A percentile compares a stretch with the other conserved stretches of the same genome.
These are phyloP conservation scores for Sicyos baderoa DNA, from an alignment of 306 rosid species.

Conservation along the genomic window DNA sequence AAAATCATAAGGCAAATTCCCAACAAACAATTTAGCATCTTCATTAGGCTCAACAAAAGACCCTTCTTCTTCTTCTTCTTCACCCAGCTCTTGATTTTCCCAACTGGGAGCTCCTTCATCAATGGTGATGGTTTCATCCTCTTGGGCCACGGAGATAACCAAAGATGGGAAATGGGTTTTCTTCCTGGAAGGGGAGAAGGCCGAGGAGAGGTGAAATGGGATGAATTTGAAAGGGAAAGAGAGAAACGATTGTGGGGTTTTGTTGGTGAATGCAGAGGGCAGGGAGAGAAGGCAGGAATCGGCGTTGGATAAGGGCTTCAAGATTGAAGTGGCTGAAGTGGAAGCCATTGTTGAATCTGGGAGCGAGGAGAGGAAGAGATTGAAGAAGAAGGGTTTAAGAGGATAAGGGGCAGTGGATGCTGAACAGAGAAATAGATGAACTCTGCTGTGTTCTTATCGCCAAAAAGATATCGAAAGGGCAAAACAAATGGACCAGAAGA, in stretches of 20 bases:
- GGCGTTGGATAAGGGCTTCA: slow-evolving; percentile 46
- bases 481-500: neutral
- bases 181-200: slow-evolving; percentile 23
- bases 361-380: neutral
- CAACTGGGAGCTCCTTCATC: slow-evolving; percentile 21
- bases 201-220: slow-evolving; percentile 34
- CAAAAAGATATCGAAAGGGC: neutral
- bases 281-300: slow-evolving; percentile 47
- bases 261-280: slow-evolving; percentile 40
- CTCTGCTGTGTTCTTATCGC: neutral
- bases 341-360: slow-evolving; percentile 32
- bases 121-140: slow-evolving; percentile 38
- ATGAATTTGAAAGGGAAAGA: slow-evolving; percentile 35
- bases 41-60: slow-evolving; percentile 42
- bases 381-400: slow-evolving; percentile 24
- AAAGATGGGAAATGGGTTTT: slow-evolving; percentile 35
- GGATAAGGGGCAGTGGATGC: slow-evolving; percentile 4
- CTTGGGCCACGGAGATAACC: slow-evolving; percentile 53
- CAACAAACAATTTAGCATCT: slow-evolving; percentile 72
- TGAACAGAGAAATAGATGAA: slow-evolving; percentile 3
- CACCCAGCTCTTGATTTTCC: slow-evolving; percentile 21
- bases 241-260: slow-evolving; percentile 33
- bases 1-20: slow-evolving; percentile 77
- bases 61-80: slow-evolving; percentile 29
- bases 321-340: slow-evolving; percentile 30